A percentile compares a stretch with the other conserved stretches of the same genome.
Evolutionary conservation across 129 eudicot species (phyloP).

Genomic region (Saposhnikovia divaricata): DNA sequence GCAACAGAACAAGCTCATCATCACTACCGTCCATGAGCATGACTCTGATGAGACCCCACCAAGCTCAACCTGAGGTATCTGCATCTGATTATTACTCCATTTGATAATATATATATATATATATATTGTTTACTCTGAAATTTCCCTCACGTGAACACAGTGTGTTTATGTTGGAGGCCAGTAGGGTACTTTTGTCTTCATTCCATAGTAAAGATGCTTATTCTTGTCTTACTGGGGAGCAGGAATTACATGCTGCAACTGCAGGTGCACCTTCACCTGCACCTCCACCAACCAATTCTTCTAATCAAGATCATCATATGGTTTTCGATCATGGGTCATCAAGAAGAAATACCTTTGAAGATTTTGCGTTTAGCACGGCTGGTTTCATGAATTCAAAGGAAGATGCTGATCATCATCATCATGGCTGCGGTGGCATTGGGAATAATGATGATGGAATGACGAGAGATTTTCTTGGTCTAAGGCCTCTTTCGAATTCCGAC

Average conservation of each 20-base stretch:
- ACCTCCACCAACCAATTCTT: slow-evolving; percentile 15
- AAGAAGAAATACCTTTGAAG: slow-evolving; percentile 20
- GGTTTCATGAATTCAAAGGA: not conserved
- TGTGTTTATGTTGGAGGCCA: slow-evolving; percentile 13
- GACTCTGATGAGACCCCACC: slow-evolving; percentile 28
- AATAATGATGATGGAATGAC: slow-evolving; percentile 49
- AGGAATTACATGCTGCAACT: not conserved
- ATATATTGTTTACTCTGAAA: slow-evolving; percentile 28
- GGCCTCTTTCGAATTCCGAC: slow-evolving; percentile 49
- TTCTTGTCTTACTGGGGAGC: not conserved
- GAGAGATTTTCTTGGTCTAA: slow-evolving; percentile 83
- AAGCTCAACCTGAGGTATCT: slow-evolving; percentile 44
- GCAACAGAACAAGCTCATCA: slow-evolving; percentile 19
- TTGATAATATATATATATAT: not conserved
- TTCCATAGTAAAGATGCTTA: slow-evolving; percentile 35
- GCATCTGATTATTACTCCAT: not conserved
- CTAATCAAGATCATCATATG: slow-evolving; percentile 35
- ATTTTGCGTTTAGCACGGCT: slow-evolving; percentile 28
- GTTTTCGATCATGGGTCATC: not conserved
- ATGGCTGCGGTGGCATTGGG: not conserved
- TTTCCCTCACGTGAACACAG: slow-evolving; percentile 45
- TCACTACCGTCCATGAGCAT: not conserved
- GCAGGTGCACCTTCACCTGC: slow-evolving; percentile 23
- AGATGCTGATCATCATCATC: not conserved
- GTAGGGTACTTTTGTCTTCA: slow-evolving; percentile 31